Percentiles rank a stretch among this genome's conserved stretches.
phyloP scores from a whole-genome alignment of 225 moss, liverwort and hornwort species.

The Straminergon stramineum region DNA sequence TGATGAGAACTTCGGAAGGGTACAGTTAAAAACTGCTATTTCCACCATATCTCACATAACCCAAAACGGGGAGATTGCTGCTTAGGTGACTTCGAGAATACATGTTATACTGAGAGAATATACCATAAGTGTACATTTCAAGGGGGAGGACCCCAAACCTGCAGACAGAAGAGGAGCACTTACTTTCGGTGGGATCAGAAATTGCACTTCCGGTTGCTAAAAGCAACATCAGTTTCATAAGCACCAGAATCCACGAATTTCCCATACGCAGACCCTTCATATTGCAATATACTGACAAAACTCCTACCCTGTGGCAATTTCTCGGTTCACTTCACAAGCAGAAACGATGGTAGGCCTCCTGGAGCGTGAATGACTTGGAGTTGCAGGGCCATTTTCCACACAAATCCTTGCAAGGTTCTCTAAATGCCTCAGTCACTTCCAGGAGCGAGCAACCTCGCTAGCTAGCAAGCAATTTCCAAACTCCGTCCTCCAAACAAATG shows the following conservation, averaged over 20 bases:
- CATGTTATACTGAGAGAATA: background rate
- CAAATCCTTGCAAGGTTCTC: background rate
- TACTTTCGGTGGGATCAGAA: conserved; percentile 31
- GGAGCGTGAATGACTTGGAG: background rate
- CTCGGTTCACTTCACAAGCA: background rate
- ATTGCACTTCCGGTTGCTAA: conserved; percentile 7
- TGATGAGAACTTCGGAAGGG: background rate
- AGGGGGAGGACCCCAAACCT: background rate
- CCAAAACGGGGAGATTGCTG: background rate
- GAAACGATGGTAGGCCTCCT: background rate
- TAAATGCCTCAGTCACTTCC: background rate
- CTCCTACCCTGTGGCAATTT: background rate
- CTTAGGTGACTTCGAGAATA: background rate
- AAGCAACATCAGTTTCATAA: background rate
- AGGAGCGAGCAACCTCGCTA: background rate
- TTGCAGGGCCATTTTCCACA: background rate
- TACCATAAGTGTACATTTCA: background rate
- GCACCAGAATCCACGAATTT: background rate
- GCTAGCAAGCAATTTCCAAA: background rate
- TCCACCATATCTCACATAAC: background rate
- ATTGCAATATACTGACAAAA: background rate
- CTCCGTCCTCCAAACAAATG: background rate
- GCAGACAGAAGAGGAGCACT: conserved; percentile 1
- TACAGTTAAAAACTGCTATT: background rate
- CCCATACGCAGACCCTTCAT: background rate